A percentile compares a stretch with the other conserved stretches of the same genome.
phyloP scores from a whole-genome alignment of 2,329 filamentous ascomycete genomes.

The Pseudovirgaria hyperparasitica region DNA sequence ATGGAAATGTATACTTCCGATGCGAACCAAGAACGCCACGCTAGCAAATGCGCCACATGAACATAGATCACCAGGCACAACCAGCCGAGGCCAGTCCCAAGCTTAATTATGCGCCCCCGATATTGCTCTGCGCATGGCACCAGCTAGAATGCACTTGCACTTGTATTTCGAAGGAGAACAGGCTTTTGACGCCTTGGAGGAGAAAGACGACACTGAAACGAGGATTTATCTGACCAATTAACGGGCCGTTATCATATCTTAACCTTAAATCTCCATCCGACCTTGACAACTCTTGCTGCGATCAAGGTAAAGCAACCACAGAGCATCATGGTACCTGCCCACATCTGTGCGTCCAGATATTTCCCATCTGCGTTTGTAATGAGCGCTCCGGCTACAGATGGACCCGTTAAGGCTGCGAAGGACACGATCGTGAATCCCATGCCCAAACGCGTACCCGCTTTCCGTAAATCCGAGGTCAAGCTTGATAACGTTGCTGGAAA shows the following conservation, averaged over 20 bases:
- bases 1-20: too few species aligned
- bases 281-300: conserved; percentile 15
- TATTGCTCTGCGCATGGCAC: too few species aligned
- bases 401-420: conserved; percentile 31
- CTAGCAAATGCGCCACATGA: too few species aligned
- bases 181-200: too few species aligned
- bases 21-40: too few species aligned
- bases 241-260: conserved; percentile 21
- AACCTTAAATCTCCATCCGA: conserved; percentile 15
- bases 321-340: conserved; percentile 17
- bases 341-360: conserved; percentile 34
- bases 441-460: conserved; percentile 33
- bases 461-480: conserved; percentile 31
- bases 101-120: too few species aligned
- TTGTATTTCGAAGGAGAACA: too few species aligned
- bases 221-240: too few species aligned
- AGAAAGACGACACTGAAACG: too few species aligned
- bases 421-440: conserved; percentile 36
- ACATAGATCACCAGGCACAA: too few species aligned
- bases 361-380: conserved; percentile 26
- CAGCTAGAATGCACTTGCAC: too few species aligned
- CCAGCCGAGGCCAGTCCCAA: too few species aligned
- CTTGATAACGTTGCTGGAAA: conserved; percentile 31
- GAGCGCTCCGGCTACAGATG: conserved; percentile 34
- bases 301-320: conserved; percentile 17